Percentiles rank a stretch among this genome's conserved stretches.
Evolutionary conservation across 2,329 filamentous ascomycete species (phyloP).

Genomic region (Orbilia javanica): DNA sequence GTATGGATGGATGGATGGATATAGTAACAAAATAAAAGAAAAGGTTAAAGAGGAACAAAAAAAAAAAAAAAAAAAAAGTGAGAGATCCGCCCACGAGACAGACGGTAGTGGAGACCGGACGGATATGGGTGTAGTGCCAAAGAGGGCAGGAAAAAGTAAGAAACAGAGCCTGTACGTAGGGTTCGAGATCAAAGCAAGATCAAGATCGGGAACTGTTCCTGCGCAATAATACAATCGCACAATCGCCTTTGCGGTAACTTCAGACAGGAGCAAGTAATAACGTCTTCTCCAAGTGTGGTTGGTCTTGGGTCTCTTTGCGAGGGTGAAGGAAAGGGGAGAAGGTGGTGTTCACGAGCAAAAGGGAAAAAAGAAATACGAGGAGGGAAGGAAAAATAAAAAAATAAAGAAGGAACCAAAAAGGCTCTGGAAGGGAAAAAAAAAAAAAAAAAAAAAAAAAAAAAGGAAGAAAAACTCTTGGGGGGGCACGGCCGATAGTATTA

Average conservation of each 20-base stretch:
- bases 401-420: conserved; percentile 40
- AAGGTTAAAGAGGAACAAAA: conserved; percentile 1
- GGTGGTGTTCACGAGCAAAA: conserved; percentile 57
- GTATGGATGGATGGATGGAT: conserved; percentile 19
- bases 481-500: conserved; percentile 47
- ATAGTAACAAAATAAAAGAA: conserved; percentile 19
- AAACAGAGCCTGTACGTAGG: conserved; percentile 29
- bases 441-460: conserved; percentile 54
- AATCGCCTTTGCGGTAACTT: conserved; percentile 22
- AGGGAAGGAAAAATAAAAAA: conserved; percentile 58
- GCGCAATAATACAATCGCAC: conserved; percentile 49
- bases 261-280: conserved; percentile 36
- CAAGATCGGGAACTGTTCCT: conserved; percentile 57
- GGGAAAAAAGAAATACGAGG: conserved; percentile 26
- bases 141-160: conserved; percentile 57
- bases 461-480: conserved; percentile 38
- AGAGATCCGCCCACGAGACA: conserved; percentile 55
- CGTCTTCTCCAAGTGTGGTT: conserved; percentile 49
- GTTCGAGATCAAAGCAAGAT: conserved; percentile 49
- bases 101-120: conserved; percentile 55
- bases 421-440: conserved; percentile 35
- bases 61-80: conserved; percentile 43
- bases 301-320: conserved; percentile 58
- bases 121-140: conserved; percentile 58
- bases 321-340: conserved; percentile 55